Base-by-base conservation (phyloP, 192 early-diverging fungal species). In the Gigaspora rosea region DNA sequence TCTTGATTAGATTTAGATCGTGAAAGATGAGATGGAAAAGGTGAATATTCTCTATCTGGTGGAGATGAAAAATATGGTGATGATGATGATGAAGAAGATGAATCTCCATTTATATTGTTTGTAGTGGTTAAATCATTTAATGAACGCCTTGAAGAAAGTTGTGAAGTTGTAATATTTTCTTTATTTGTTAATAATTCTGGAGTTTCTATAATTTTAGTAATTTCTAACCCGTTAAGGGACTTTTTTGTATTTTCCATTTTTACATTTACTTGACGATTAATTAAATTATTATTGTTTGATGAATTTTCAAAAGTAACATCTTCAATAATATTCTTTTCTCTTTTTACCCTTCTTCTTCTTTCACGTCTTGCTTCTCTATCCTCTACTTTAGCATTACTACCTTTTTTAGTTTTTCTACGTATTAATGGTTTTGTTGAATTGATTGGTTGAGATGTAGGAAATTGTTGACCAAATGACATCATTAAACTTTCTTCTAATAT, bases 401-500 rank as follows among this genome's bases (percentile, higher is more conserved):
- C 48, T 20, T 75, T 75, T 64, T 41, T 75, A 9, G 73, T 75
- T 46, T 67, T 76, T 76, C 35, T 8, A 27, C 63, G 22, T 48
- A 76, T 76, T 46, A 27, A 12, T 22, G 50, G 36, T 66, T 67
- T 76, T 56, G 22, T 2, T 54, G 27, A 11, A 64, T 0, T 16
- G 15, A 18, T 5, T n/a, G 47, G 47, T 27, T 46, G 46, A 12
- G 15, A 5, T 27, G 15, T 35, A 13, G 36, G 33, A 46, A 16
- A 64, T 12, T 13, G 20, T 51, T 63, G 63, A 41, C 52, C n/a
- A 52, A 76, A 66, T 46, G 75, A 76, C 50, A 67, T 76, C 75
- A 76, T 76, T 48, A 76, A 33, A 66, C 75, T 76, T 20, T 76
- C 75, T 56, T 76, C 75, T 22, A 76, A 56, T 35, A 76, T 8